Conservation (phyloP, 2,329 filamentous ascomycete species). For the Arachnomyces sp. region DNA sequence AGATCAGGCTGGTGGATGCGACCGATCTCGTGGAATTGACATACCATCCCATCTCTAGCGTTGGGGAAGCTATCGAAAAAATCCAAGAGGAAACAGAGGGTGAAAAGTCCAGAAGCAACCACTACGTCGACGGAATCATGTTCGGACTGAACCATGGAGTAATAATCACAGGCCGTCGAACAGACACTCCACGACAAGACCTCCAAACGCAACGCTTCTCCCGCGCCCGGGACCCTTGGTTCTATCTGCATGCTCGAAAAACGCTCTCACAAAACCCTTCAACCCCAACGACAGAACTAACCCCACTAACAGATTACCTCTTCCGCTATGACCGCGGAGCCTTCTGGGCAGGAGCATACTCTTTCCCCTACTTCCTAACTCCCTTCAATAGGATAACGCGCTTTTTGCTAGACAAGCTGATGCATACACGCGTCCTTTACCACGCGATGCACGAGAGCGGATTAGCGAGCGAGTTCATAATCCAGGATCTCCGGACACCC, state of each 20-base stretch:
- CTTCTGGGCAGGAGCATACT: slow-evolving; percentile 56
- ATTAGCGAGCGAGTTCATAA: slow-evolving; percentile 47
- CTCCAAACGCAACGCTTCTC: slow-evolving; percentile 42
- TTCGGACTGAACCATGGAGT: slow-evolving; percentile 49
- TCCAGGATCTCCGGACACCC: slow-evolving; percentile 56
- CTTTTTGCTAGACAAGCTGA: slow-evolving; percentile 51
- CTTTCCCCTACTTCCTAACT: slow-evolving; percentile 52
- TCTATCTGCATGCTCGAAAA: slow-evolving; percentile 57
- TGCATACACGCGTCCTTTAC: slow-evolving; percentile 56
- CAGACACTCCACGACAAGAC: slow-evolving; percentile 35
- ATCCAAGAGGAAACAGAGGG: slow-evolving; percentile 45
- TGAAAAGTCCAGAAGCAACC: slow-evolving; percentile 16
- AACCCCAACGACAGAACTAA: background rate
- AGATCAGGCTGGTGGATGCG: slow-evolving; percentile 49
- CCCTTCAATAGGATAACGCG: slow-evolving; percentile 54
- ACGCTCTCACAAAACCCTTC: slow-evolving; percentile 13
- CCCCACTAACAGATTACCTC: slow-evolving; percentile 30
- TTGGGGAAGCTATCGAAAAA: slow-evolving; percentile 41
- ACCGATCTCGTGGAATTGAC: slow-evolving; percentile 52
- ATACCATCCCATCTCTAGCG: slow-evolving; percentile 48
- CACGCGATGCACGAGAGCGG: slow-evolving; percentile 54
- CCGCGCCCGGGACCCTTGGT: slow-evolving; percentile 59
- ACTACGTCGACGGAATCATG: slow-evolving; percentile 31
- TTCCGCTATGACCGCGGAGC: slow-evolving; percentile 52
- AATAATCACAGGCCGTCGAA: slow-evolving; percentile 53